Conservation (phyloP, 768 basidiomycete species). For the Auriscalpium microsporum region DNA sequence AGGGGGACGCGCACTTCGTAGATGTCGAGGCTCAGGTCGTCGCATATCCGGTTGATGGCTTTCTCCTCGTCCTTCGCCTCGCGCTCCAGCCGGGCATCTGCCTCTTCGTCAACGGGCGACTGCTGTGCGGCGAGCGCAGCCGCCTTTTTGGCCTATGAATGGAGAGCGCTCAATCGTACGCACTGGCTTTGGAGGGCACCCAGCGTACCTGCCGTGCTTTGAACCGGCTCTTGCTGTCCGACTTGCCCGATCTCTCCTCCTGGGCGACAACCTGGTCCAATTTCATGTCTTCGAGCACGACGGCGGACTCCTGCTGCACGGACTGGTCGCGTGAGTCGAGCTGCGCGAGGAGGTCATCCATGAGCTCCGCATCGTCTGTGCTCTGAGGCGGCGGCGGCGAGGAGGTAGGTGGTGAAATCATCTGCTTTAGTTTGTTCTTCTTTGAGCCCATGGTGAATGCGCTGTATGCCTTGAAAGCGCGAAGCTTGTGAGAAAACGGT, state of each 20-base stretch:
- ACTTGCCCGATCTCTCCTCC: slow-evolving; percentile 25
- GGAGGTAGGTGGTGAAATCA: slow-evolving; percentile 21
- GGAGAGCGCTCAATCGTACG: slow-evolving; percentile 1
- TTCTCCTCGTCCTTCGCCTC: slow-evolving; percentile 63
- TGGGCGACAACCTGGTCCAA: not conserved
- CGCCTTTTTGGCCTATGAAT: slow-evolving; percentile 59
- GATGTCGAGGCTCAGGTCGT: slow-evolving; percentile 55
- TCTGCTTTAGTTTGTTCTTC: slow-evolving; percentile 48
- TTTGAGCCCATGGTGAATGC: slow-evolving; percentile 41
- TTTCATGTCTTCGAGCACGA: slow-evolving; percentile 38
- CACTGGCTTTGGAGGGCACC: not conserved
- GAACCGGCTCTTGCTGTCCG: slow-evolving; percentile 55
- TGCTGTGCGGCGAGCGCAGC: slow-evolving; percentile 50
- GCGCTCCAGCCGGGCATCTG: slow-evolving; percentile 48
- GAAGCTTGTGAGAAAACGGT: no score
- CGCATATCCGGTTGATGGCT: slow-evolving; percentile 55
- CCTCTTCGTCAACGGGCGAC: slow-evolving; percentile 45
- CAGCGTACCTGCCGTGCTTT: slow-evolving; percentile 58
- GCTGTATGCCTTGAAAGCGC: no score
- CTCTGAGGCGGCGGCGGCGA: slow-evolving; percentile 9
- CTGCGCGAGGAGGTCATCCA: slow-evolving; percentile 71
- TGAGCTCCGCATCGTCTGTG: slow-evolving; percentile 46
- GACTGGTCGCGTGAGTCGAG: slow-evolving; percentile 56
- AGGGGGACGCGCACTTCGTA: slow-evolving; percentile 42
- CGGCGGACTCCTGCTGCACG: slow-evolving; percentile 41